Base-by-base conservation (phyloP, 768 basidiomycete species). In the Naganishia kalamii region DNA sequence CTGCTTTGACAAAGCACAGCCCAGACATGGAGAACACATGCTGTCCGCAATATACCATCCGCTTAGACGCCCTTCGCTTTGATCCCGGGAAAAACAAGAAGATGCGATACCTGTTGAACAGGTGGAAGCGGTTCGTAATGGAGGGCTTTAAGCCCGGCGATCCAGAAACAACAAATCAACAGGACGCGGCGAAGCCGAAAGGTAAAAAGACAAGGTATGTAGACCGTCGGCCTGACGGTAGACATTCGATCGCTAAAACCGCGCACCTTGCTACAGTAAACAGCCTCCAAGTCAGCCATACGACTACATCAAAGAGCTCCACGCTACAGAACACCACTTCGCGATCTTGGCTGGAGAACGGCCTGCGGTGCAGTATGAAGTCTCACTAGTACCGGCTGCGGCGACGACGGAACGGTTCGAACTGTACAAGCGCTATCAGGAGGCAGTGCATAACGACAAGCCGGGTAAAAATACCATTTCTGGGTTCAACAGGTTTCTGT, bases 11-110 rank as follows among this genome's bases (percentile, higher is more conserved):
- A 11, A 41, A 37, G 15, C n/a, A 25, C 51, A 90, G 89, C 68
- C 92, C 92, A 4, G 86, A 93, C 76, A 80, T 93, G 77, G 83
- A 81, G 68, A 75, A 78, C 5, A 87, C 91, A 11, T 97, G 94
- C 74, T 98, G 94, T 75, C 90, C 93, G 0, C 89, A 92, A 70
- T 94, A 96, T 74, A 91, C 94, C 3, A 97, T 97, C 76, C 89
- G 85, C 2, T 65, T 75, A 4, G 68, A 74, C 54, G 70, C 67
- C 54, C 30, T 50, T 27, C 68, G 67, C 47, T 68, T 64, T 60
- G 69, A 67, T 32, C 62, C 71, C 0, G 70, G 57, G 7, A 61
- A 60, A n/a, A 60, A 67, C 50, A 73, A 74, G 63, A 71, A 74
- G 60, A 77, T 71, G 46, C 59, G 70, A 47, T 69, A 75, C 37